Evolutionary conservation across 768 basidiomycete species (phyloP), one percentile per base, ranked within the genome.

Genomic region (Jaapia argillacea): DNA sequence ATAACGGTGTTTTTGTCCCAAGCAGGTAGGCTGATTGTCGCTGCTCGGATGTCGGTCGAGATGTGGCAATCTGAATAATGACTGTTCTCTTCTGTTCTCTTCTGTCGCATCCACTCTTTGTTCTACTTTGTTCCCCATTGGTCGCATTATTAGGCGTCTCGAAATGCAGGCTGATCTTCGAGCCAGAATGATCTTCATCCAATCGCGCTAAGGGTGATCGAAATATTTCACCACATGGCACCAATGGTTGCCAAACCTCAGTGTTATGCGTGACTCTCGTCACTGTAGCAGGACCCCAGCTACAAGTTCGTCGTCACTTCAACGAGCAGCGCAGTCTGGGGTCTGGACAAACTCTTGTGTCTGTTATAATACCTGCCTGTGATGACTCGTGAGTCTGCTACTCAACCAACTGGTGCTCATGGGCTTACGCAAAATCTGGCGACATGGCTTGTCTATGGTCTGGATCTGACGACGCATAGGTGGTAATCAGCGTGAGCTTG

Each of bases 401-500:
- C 28, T 16, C 28, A 10, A 10, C 28, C 16, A 16, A 10, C 28
- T 33, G 25, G 25, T 6, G 41, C 12, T 18, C 24, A 27, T 18
- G 20, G 24, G 41, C 13, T 26, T 22, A 14, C 20, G 25, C 41
- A n/a, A 27, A 27, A 26, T 16, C 4, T 25, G 20, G 41, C 21
- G 20, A 24, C 40, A 16, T 16, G 12, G 25, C 21, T 13, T 26
- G 36, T 12, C 41, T 39, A 16, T 16, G 12, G 25, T 21, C 14
- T 26, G 36, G 6, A 41, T 31, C n/a, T 46, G 13, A 18, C 48
- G 16, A 18, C 24, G 49, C 53, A 26, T 53, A 88, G 86, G 86
- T 54, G 86, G 86, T 52, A 86, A 89, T 58, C 85, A 88, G 60
- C 75, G 86, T 42, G 86, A 89, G 5, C 70, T 64, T 60, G 86